These are phyloP conservation scores for Citrus cavaleriei DNA, from an alignment of 345 rosid genomes.

Conservation along the genomic window DNA sequence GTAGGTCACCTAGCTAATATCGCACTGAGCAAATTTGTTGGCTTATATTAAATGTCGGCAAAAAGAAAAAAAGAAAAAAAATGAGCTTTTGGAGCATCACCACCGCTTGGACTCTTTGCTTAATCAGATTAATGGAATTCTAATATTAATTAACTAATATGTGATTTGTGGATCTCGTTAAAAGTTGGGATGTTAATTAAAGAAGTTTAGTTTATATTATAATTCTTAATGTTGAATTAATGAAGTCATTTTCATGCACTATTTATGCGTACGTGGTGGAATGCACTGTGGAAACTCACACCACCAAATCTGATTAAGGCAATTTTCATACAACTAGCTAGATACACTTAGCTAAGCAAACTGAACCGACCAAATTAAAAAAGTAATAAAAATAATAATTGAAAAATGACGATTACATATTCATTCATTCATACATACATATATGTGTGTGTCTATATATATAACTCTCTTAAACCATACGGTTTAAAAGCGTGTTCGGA, in stretches of 20 bases:
- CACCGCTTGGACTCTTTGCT: background rate
- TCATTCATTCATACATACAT: no score
- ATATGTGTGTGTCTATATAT: no score
- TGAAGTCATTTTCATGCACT: background rate
- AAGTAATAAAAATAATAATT: background rate
- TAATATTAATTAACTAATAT: background rate
- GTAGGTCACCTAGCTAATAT: background rate
- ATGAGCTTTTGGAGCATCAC: background rate
- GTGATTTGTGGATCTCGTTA: background rate
- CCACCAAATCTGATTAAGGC: background rate
- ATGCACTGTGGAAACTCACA: background rate
- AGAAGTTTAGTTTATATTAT: background rate
- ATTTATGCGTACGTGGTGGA: background rate
- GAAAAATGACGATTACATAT: no score
- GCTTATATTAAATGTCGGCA: slow-evolving; percentile 1
- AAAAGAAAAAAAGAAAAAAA: background rate
- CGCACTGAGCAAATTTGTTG: background rate
- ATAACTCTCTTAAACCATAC: no score
- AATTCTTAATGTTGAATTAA: background rate
- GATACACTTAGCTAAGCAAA: background rate
- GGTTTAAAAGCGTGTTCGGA: no score
- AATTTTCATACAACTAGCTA: background rate
- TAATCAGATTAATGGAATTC: background rate
- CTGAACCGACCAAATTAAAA: background rate
- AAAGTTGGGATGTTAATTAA: background rate